Evolutionary conservation across 1,139 yeast genomes (phyloP).

Genomic region (Dujonia santamariae): DNA sequence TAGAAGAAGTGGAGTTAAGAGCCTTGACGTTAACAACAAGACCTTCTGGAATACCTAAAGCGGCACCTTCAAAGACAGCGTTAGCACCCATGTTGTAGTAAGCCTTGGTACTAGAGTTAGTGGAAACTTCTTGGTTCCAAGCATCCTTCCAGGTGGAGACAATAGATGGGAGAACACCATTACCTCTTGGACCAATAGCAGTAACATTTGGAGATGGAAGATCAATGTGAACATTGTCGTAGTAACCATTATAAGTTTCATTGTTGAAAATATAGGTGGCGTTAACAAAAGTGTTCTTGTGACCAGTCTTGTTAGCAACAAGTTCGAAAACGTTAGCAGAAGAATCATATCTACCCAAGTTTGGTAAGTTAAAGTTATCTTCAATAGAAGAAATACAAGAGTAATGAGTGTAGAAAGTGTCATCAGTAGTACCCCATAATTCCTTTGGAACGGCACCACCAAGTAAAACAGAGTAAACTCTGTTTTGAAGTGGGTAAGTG

Average conservation of each 20-base stretch:
- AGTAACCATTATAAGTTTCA: constrained; percentile 34
- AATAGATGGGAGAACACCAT: constrained; percentile 23
- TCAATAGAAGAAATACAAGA: constrained; percentile 42
- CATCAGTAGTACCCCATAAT: constrained; percentile 36
- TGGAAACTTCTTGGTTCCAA: no score
- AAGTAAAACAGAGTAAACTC: constrained; percentile 37
- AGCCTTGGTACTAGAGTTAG: no score
- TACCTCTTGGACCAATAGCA: constrained; percentile 37
- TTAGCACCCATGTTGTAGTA: no score
- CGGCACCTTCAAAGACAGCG: no score
- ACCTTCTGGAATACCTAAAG: no score
- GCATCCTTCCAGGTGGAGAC: no score
- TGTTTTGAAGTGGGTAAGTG: constrained; percentile 36
- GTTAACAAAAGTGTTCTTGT: constrained; percentile 30
- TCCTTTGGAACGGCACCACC: constrained; percentile 42
- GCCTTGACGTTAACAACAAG: no score
- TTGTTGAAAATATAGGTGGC: constrained; percentile 35
- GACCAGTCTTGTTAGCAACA: constrained; percentile 33
- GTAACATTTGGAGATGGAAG: constrained; percentile 37
- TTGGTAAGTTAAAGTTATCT: constrained; percentile 45
- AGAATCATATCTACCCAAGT: constrained; percentile 34
- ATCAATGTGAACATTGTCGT: constrained; percentile 24
- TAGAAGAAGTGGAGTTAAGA: no score
- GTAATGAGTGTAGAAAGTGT: constrained; percentile 48
- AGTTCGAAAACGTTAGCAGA: constrained; percentile 40